Evolutionary conservation across 2,329 filamentous ascomycete species (phyloP).

Genomic region (Colletotrichum viniferum): DNA sequence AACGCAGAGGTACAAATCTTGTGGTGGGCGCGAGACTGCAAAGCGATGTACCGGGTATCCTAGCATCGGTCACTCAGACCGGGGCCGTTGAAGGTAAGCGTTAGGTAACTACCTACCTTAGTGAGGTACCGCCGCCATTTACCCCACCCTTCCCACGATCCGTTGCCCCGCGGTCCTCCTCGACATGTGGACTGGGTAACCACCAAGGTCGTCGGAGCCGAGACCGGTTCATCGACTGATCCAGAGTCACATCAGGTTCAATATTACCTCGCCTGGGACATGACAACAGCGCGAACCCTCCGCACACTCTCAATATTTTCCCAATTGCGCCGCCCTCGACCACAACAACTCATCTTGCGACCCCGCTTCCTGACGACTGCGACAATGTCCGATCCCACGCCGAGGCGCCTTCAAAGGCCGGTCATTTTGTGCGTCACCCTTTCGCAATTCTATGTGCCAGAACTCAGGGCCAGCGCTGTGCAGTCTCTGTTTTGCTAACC

Average conservation of each 20-base stretch:
- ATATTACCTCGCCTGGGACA: not conserved
- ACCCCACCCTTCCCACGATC: not conserved
- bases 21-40: not conserved
- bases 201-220: not conserved
- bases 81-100: not conserved
- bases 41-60: not conserved
- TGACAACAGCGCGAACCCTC: not conserved
- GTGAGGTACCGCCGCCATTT: not conserved
- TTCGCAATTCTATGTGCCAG: not conserved
- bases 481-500: not conserved
- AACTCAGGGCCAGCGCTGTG: not conserved
- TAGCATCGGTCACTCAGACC: not conserved
- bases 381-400: constrained; percentile 12
- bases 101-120: too few species aligned
- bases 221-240: not conserved
- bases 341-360: not conserved
- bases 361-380: constrained; percentile 5
- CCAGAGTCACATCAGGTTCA: not conserved
- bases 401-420: constrained; percentile 18
- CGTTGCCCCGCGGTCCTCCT: constrained; percentile 1
- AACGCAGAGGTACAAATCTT: not conserved
- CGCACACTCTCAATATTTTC: not conserved
- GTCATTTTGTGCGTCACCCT: constrained; percentile 18
- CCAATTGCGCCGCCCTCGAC: not conserved
- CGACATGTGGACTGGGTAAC: not conserved